These are phyloP conservation scores for Punica granatum DNA, from an alignment of 345 rosid species.

Conservation along the genomic window DNA sequence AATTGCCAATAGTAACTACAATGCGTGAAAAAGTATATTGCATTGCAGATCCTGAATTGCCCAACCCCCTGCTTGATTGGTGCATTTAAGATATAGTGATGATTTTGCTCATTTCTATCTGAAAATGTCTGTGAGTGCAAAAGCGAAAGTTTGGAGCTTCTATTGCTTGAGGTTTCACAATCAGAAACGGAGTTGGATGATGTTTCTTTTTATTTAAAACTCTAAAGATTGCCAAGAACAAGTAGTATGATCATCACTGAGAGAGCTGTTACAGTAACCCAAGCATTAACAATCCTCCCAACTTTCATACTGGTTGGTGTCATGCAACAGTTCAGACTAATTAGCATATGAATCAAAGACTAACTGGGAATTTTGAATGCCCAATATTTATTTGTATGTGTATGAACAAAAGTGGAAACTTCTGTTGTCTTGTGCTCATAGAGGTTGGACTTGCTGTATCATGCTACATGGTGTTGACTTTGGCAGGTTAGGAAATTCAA, in stretches of 20 bases:
- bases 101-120: neutral
- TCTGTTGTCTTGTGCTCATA: neutral
- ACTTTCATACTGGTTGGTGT: neutral
- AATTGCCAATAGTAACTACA: neutral
- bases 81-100: neutral
- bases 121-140: neutral
- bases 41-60: neutral
- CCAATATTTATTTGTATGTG: neutral
- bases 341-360: neutral
- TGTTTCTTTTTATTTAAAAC: neutral
- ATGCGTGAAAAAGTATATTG: neutral
- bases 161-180: neutral
- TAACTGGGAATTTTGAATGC: neutral
- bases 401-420: neutral
- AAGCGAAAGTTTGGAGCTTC: neutral
- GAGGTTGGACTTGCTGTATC: constrained; percentile 3
- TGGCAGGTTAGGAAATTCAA: constrained; percentile 52
- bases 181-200: neutral
- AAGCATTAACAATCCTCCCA: neutral
- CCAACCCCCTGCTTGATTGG: neutral
- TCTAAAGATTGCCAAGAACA: neutral
- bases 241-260: neutral
- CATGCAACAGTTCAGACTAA: neutral
- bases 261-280: neutral
- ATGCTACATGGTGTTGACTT: constrained; percentile 9